phyloP scores from a whole-genome alignment of 306 rosid genomes.

The Trifolium subterraneum region DNA sequence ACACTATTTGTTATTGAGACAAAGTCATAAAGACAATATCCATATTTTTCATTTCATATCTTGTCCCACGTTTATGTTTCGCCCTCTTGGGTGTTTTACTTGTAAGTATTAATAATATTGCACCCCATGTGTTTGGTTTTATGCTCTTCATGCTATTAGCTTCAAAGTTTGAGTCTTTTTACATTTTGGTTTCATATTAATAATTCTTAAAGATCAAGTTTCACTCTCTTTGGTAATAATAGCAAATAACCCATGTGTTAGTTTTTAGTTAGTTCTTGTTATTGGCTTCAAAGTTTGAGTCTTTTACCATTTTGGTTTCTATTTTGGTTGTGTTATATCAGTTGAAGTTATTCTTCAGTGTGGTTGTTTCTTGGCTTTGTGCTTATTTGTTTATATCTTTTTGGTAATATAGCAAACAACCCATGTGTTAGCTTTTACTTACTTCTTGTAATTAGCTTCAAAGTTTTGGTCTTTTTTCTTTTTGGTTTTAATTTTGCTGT shows the following conservation, averaged over 20 bases:
- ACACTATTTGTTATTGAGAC: conserved; percentile 45
- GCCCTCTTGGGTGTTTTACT: not conserved
- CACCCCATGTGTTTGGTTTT: conserved; percentile 11
- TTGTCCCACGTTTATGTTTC: conserved; percentile 7
- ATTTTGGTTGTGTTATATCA: conserved; percentile 11
- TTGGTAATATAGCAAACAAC: conserved; percentile 5
- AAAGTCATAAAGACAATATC: conserved; percentile 49
- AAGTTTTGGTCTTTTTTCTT: conserved; percentile 26
- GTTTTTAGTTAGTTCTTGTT: conserved; percentile 4
- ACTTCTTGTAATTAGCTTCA: conserved; percentile 10
- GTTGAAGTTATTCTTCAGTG: not conserved
- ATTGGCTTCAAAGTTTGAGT: conserved; percentile 30
- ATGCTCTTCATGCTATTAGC: not conserved
- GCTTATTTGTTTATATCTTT: conserved; percentile 12
- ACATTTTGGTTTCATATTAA: not conserved
- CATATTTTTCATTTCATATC: not conserved
- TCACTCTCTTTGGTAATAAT: conserved; percentile 21
- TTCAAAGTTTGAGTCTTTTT: conserved; percentile 36
- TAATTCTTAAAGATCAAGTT: not conserved
- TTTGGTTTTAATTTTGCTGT: not conserved
- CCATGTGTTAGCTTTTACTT: conserved; percentile 4
- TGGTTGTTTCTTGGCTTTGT: not conserved
- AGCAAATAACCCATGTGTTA: not conserved
- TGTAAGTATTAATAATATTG: not conserved
- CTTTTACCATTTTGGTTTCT: conserved; percentile 1